Evolutionary conservation across 164 flowering plant genomes (phyloP), one percentile per base, ranked within the genome.

Genomic region (Tetrastigma voinierianum): DNA sequence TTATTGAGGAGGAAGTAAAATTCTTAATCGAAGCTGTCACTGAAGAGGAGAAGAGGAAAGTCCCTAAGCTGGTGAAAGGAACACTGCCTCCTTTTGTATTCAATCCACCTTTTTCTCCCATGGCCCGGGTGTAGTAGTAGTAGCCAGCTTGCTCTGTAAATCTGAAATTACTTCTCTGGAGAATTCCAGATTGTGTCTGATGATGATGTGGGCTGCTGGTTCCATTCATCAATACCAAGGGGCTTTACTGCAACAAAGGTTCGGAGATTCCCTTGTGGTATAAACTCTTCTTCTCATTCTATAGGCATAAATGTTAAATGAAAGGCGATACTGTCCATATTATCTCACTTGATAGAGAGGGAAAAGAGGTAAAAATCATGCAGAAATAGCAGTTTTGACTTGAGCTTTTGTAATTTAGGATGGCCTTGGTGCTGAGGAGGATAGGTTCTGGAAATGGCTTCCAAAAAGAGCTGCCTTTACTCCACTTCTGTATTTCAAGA

Each of bases 101-200:
- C 62, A 84, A 86, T 67, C 97, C 97, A 58, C 97, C 96, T 6
- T 84, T 91, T 68, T 91, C 97, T 64, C 96, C 96, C 2, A 86
- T 88, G 32, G 76, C 90, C 1, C 73, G 96, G 68, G 95, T 84
- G 15, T 90, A 87, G 67, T n/a, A n/a, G n/a, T n/a, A n/a, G n/a
- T n/a, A 62, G 25, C 46, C 6, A 25, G 16, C 19, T 43, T 18
- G 20, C 57, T 32, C 15, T 24, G 24, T 63, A n/a, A 51, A 2
- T 46, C n/a, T 51, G 13, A 19, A 59, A 13, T 46, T 48, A 10
- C 10, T 55, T 54, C 45, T 1, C 46, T 11, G 23, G n/a, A 16
- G 52, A 15, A 11, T 40, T 46, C 20, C 52, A 46, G 46, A 16
- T 11, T 7, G 2, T 4, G 40, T 32, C 40, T 32, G 40, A 32